Conservation (phyloP, 2,329 filamentous ascomycete species). For the Karstenula rhodostoma region DNA sequence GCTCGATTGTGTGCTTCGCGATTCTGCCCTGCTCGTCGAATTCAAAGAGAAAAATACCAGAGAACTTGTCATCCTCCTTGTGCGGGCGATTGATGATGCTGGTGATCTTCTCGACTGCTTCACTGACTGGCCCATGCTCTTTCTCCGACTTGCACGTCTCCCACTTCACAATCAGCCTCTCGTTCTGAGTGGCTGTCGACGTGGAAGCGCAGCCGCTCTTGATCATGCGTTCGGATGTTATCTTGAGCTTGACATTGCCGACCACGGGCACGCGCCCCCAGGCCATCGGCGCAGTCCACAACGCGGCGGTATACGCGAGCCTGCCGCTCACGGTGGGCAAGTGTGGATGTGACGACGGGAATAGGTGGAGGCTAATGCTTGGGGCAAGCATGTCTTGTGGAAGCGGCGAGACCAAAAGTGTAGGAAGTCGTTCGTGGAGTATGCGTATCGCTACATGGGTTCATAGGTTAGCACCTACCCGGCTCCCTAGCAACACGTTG, state of each 20-base stretch:
- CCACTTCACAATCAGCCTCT: conserved; percentile 93
- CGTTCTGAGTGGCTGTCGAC: conserved; percentile 59
- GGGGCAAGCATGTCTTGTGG: conserved; percentile 70
- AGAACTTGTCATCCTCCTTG: conserved; percentile 72
- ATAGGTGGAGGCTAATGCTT: conserved; percentile 68
- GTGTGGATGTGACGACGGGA: conserved; percentile 80
- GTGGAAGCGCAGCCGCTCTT: conserved; percentile 57
- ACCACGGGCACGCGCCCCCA: conserved; percentile 94
- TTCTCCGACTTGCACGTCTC: conserved; percentile 68
- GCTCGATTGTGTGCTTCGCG: conserved; percentile 89
- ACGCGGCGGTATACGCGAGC: conserved; percentile 87
- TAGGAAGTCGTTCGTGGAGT: conserved; percentile 69
- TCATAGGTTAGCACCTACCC: conserved; percentile 17
- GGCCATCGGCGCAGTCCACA: conserved; percentile 95
- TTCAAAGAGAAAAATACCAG: conserved; percentile 92
- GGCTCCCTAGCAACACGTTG: neutral
- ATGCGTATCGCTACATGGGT: conserved; percentile 61
- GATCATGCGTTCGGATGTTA: conserved; percentile 88
- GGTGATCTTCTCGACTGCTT: conserved; percentile 63
- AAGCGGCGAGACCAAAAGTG: conserved; percentile 66
- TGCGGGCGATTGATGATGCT: conserved; percentile 63
- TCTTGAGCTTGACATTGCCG: conserved; percentile 86
- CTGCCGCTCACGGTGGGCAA: conserved; percentile 91
- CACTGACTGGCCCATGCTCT: conserved; percentile 54
- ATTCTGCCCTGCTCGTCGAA: conserved; percentile 90